phyloP scores from a whole-genome alignment of 352 stramenopile genomes.

The Pythium aquatile region DNA sequence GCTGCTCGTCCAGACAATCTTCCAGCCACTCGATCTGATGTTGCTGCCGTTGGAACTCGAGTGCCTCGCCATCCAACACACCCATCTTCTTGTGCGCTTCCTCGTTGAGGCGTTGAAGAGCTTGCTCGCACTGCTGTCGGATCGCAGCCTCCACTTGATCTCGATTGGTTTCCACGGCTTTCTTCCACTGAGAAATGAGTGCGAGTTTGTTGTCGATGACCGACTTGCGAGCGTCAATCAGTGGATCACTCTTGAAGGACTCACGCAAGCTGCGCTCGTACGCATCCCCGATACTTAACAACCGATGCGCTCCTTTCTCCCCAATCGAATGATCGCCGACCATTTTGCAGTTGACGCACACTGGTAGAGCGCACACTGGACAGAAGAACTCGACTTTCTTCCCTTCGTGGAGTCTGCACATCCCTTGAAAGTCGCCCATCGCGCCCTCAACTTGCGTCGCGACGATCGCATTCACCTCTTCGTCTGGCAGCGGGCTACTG shows the following conservation, averaged over 20 bases:
- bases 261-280: constrained; percentile 68
- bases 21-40: constrained; percentile 80
- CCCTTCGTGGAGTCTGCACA: constrained; percentile 41
- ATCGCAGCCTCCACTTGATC: constrained; percentile 49
- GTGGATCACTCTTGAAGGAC: constrained; percentile 55
- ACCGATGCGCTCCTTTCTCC: constrained; percentile 69
- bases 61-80: constrained; percentile 50
- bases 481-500: constrained; percentile 7
- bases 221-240: constrained; percentile 61
- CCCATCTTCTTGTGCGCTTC: constrained; percentile 44
- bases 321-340: constrained; percentile 73
- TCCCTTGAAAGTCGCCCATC: constrained; percentile 30
- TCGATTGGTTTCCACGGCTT: constrained; percentile 40
- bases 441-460: constrained; percentile 50
- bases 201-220: constrained; percentile 62
- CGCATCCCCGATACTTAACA: constrained; percentile 60
- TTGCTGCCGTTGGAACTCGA: constrained; percentile 61
- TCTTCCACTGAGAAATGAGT: constrained; percentile 35
- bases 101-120: constrained; percentile 43
- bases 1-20: constrained; percentile 50
- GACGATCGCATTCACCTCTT: constrained; percentile 36
- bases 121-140: constrained; percentile 46
- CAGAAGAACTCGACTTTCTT: constrained; percentile 84
- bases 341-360: constrained; percentile 85
- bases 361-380: constrained; percentile 46